Evolutionary conservation across 108 stramenopile genomes (phyloP).

Genomic region (Parietichytrium sp.): DNA sequence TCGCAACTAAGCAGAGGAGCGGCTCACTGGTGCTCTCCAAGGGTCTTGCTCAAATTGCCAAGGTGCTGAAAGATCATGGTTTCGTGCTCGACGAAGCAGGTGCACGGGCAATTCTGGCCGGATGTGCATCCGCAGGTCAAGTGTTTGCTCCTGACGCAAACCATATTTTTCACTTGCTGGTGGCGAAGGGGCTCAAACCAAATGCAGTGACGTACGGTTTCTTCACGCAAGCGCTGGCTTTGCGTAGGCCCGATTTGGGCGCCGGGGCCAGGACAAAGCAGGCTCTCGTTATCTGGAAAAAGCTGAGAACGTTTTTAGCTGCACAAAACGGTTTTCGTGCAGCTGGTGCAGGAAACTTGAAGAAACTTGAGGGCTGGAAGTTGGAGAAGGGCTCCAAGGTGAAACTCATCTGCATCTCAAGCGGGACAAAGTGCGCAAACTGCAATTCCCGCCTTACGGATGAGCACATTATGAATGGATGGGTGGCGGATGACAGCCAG

Average conservation of each 20-base stretch:
- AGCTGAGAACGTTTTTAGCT: background rate
- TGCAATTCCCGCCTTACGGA: slow-evolving; percentile 23
- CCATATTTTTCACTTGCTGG: slow-evolving; percentile 3
- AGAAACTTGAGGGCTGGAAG: too few relatives aligned
- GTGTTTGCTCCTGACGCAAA: slow-evolving; percentile 31
- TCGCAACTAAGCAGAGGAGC: background rate
- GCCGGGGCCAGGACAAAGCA: too few relatives aligned
- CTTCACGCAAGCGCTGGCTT: slow-evolving; percentile 6
- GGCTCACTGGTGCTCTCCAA: background rate
- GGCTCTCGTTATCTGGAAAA: background rate
- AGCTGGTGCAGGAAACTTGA: too few relatives aligned
- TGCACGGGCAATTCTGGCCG: background rate
- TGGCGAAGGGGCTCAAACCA: background rate
- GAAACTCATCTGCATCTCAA: background rate
- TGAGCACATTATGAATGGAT: slow-evolving; percentile 36
- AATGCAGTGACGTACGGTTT: slow-evolving; percentile 20
- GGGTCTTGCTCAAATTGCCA: too few relatives aligned
- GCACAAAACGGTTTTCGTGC: too few relatives aligned
- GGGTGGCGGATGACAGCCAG: background rate
- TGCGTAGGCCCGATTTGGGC: too few relatives aligned
- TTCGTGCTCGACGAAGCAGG: slow-evolving; percentile 18
- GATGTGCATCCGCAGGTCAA: background rate
- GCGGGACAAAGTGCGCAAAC: background rate
- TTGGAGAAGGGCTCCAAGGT: too few relatives aligned
- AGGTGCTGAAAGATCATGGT: background rate